These are phyloP conservation scores for Penicillium brasilianum DNA, from an alignment of 2,329 filamentous ascomycete genomes.

Conservation along the genomic window DNA sequence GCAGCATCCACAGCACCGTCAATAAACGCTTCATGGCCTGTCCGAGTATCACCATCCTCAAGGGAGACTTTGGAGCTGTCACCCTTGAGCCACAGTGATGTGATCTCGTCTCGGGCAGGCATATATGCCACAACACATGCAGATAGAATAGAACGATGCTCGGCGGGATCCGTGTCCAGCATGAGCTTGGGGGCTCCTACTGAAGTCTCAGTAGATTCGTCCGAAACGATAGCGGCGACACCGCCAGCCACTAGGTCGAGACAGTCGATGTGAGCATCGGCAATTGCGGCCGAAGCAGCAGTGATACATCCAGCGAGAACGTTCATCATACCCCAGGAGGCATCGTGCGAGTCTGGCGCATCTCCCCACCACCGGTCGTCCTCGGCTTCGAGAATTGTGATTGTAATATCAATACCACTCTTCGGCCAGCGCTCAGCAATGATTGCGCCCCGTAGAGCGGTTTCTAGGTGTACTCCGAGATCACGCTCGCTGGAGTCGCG, in stretches of 20 bases:
- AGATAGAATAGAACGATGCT: constrained; percentile 77
- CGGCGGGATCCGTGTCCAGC: constrained; percentile 80
- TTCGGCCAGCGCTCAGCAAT: constrained; percentile 98
- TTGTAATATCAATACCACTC: constrained; percentile 91
- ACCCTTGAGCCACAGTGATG: constrained; percentile 93
- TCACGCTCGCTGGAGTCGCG: constrained; percentile 87
- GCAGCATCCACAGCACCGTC: constrained; percentile 69
- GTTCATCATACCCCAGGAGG: constrained; percentile 87
- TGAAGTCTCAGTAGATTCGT: constrained; percentile 31
- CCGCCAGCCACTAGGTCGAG: constrained; percentile 89
- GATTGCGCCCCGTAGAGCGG: constrained; percentile 83
- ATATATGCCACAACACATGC: constrained; percentile 92
- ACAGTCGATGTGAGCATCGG: constrained; percentile 94
- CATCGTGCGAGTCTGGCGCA: constrained; percentile 55
- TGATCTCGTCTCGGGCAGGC: constrained; percentile 84
- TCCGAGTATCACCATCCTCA: constrained; percentile 42
- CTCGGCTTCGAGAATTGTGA: constrained; percentile 92
- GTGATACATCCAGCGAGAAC: constrained; percentile 91
- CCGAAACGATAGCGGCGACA: constrained; percentile 77
- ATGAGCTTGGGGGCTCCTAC: constrained; percentile 51
- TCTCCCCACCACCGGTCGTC: constrained; percentile 74
- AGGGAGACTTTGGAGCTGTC: constrained; percentile 51
- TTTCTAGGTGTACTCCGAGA: constrained; percentile 87
- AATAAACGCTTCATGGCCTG: constrained; percentile 58
- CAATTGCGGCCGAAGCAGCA: constrained; percentile 88